Evolutionary conservation across 352 stramenopile species (phyloP), one percentile per base, ranked within the genome.

Genomic region (Phytophthora fragariaefolia): DNA sequence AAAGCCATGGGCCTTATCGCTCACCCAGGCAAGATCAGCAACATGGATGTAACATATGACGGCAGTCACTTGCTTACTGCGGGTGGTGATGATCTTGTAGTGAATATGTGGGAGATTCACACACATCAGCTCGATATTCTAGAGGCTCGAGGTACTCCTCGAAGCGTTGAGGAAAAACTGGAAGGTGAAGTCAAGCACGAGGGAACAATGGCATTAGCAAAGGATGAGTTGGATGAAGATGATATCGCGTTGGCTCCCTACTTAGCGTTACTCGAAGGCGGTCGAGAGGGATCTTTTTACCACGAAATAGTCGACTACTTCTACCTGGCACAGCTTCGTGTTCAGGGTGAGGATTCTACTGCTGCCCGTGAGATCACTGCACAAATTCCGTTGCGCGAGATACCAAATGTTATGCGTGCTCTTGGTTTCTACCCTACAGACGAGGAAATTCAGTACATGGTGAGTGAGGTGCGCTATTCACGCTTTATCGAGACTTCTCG

Each of bases 281-380:
- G 89, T 17, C 58, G 63, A 2, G 74, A 91, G 6, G 93, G 93
- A 0, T 80, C 76, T 23, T 91, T 98, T 54, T 96, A 93, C 72
- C 71, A 97, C 48, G 91, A 98, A 38, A 92, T 98, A 13, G 86
- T 98, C 28, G 92, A 98, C 66, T 98, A 97, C 74, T 98, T 98
- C 69, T 98, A 97, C 71, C 93, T 98, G 58, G 87, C 87, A 3
- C 90, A 98, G 68, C 79, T 98, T 15, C 87, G 95, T 17, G 80
- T 92, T 32, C 91, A 97, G 51, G 94, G 95, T 20, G 95, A 98
- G 55, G 84, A 93, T 59, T 85, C 89, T 9, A 97, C 89, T 15
- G 66, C 74, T 9, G 73, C 76, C 22, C 80, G 95, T 3, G 73
- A 86, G 46, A 90, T 94, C 52, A 85, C 83, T 28, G 64, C 82